Base-by-base conservation (phyloP, 2,329 filamentous ascomycete genomes). In the Akanthomyces dipterigenus region DNA sequence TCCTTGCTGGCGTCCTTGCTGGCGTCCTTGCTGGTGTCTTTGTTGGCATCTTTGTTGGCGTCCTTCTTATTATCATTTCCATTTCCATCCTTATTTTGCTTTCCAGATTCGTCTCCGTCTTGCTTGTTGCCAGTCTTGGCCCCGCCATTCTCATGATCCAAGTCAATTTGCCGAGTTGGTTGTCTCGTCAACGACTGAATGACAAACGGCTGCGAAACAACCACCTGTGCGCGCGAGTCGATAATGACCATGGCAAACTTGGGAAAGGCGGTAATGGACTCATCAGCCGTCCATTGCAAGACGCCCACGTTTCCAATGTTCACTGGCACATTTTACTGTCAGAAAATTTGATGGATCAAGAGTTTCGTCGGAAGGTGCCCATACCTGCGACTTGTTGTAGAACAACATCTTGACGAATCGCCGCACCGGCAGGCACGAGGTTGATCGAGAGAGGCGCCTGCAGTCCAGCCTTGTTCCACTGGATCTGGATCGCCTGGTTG, bases 161-260 rank as follows among this genome's bases (percentile, higher is more conserved):
- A 24, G 51, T 56, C 45, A 55, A 48, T 50, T 8, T 50, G 56
- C 36, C 28, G 59, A 24, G 54, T 55, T 22, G 53, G 58, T 45
- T 50, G 59, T 14, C 16, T 42, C 31, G 43, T 61, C 51, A 56
- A 20, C 12, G 43, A 55, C 45, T 31, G 61, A 22, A 66, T 66
- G 24, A 38, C 46, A 49, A 66, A 66, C 1, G 61, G 22, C 34
- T 66, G 63, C 7, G 65, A 66, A 2, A 65, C 59, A 20, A 65
- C 58, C 4, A 61, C 55, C 20, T 34, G 48, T 36, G 54, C 40
- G 22, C 55, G 60, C 6, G 66, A 43, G 20, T 69, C 67, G 59
- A 65, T 48, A 46, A 69, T 65, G 22, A 67, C 50, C 63, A 69
- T 65, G 59, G 62, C 55, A 53, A 68, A 68, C 43, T 59, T 63